Conservation (phyloP, 768 basidiomycete species). For the Leccinellum rugosiceps region DNA sequence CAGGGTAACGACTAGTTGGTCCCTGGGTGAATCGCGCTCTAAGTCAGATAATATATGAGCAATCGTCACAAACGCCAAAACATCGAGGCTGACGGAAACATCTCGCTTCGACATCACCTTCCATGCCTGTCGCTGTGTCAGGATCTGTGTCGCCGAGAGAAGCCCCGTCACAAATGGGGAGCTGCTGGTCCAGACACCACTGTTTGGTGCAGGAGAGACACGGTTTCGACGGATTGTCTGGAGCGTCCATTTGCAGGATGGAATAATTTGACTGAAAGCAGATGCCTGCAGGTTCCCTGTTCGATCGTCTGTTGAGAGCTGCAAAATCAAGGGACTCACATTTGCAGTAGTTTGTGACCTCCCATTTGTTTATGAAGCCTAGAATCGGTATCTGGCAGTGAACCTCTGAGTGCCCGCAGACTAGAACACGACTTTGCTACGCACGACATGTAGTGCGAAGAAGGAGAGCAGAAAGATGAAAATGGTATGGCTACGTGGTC, state of each 20-base stretch:
- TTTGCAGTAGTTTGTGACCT: constrained; percentile 90
- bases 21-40: constrained; percentile 96
- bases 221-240: constrained; percentile 84
- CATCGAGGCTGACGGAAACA: constrained; percentile 80
- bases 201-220: constrained; percentile 93
- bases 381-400: constrained; percentile 36
- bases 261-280: constrained; percentile 87
- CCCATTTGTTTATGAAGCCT: constrained; percentile 69
- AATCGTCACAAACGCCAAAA: constrained; percentile 29
- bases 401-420: constrained; percentile 10
- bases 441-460: constrained; percentile 21
- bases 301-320: not conserved
- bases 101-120: constrained; percentile 92
- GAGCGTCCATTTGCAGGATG: constrained; percentile 75
- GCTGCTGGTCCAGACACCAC: constrained; percentile 92
- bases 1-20: constrained; percentile 88
- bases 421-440: constrained; percentile 14
- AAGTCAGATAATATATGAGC: constrained; percentile 21
- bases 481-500: constrained; percentile 8
- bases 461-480: constrained; percentile 18
- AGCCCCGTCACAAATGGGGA: constrained; percentile 79
- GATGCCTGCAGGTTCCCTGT: constrained; percentile 56
- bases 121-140: constrained; percentile 91
- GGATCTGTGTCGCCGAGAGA: constrained; percentile 84
- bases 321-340: constrained; percentile 41